Base-by-base conservation (phyloP, 2,329 filamentous ascomycete genomes). In the Sporothrix phasma region DNA sequence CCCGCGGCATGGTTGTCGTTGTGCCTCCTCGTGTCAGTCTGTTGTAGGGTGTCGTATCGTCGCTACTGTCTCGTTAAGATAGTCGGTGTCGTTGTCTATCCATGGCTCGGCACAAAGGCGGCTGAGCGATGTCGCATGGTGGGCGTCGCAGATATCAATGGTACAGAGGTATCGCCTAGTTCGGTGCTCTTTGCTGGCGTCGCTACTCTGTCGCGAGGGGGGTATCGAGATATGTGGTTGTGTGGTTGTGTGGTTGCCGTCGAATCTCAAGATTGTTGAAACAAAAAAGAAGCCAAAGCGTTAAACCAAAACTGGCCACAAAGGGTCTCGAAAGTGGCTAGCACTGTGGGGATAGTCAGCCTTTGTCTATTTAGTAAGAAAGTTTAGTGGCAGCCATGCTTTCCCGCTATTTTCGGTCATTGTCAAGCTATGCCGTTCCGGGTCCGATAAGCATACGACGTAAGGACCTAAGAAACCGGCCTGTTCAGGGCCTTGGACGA, bases 1-100 rank as follows among this genome's bases (percentile, higher is more conserved):
- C 66, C 49, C 66, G 65, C 41, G 65, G 59, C 66, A 68, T 68
- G 7, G 19, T 29, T 31, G 5, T 31, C 13, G 54, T 60, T 5
- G 46, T n/a, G n/a, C 8, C 22, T 26, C 49, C 5, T 22, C 47
- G 6, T 26, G 29, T 34, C 11, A 4, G 19, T 53, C 4, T 39
- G 31, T 37, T 10, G 31, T 17, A 24, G 11, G 31, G 11, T 26
- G 24, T 49, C 7, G 15, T 39, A 11, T 49, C 41, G 43, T 19
- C 15, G n/a, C 24, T 19, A 15, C 39, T 3, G 3, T 24, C 5
- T 37, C 39, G 22, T 61, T 19, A 19, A 19, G 19, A 26, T 43
- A 34, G 41, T 46, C 22, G 24, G 31, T 26, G n/a, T 58, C 26
- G 64, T 22, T 6, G 22, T 62, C 46, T 62, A 65, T 63, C 63